A percentile compares a stretch with the other conserved stretches of the same genome.
These are phyloP conservation scores for Globomyces sp. DNA, from an alignment of 371 early-diverging fungal species.

Conservation along the genomic window DNA sequence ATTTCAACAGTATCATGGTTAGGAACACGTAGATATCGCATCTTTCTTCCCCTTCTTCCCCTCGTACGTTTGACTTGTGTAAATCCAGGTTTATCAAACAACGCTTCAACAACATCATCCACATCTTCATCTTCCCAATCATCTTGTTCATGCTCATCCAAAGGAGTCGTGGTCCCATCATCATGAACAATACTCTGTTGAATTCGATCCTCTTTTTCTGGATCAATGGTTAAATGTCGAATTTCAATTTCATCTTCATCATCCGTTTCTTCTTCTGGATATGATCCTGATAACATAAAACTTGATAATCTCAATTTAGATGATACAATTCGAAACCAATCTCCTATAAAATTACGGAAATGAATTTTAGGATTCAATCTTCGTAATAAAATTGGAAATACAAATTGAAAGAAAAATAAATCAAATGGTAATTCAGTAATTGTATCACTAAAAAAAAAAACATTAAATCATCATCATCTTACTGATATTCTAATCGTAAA, in stretches of 20 bases:
- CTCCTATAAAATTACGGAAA: conserved; percentile 38
- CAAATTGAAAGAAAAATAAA: conserved; percentile 66
- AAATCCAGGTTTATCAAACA: neutral
- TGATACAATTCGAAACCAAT: conserved; percentile 65
- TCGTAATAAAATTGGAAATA: conserved; percentile 58
- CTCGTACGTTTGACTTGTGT: neutral
- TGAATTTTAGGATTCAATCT: conserved; percentile 52
- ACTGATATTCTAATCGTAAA: conserved; percentile 10
- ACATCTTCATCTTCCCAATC: conserved; percentile 18
- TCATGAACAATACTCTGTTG: conserved; percentile 7
- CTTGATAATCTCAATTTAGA: conserved; percentile 65
- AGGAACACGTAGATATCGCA: conserved; percentile 47
- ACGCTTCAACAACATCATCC: neutral
- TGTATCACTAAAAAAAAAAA: conserved; percentile 48
- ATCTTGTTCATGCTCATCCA: conserved; percentile 10
- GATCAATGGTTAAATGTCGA: conserved; percentile 7
- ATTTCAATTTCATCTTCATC: conserved; percentile 26
- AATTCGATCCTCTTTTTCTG: neutral
- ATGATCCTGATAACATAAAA: conserved; percentile 76
- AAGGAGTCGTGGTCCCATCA: conserved; percentile 5
- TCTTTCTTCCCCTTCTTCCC: conserved; percentile 11
- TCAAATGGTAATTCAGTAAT: conserved; percentile 76
- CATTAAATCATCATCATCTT: neutral
- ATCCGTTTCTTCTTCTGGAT: conserved; percentile 62
- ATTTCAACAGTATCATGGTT: conserved; percentile 51